Evolutionary conservation across 2,329 filamentous ascomycete genomes (phyloP).

Genomic region (Talaromyces funiculosus): DNA sequence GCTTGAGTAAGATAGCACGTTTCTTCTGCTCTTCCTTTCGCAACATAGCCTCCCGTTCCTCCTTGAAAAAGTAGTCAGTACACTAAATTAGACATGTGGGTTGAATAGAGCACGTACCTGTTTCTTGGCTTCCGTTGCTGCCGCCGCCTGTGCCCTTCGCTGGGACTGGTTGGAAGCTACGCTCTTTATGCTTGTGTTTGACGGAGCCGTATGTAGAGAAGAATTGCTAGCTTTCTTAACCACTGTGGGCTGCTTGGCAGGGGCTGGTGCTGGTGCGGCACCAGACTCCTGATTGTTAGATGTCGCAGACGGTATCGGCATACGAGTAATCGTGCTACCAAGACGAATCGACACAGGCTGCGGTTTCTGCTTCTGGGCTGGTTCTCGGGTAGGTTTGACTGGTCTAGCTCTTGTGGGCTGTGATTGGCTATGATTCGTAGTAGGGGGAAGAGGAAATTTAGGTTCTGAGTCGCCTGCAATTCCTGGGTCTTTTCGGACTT

Average conservation of each 20-base stretch:
- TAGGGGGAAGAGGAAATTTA: conserved; percentile 23
- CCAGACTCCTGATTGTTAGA: conserved; percentile 53
- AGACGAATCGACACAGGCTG: conserved; percentile 46
- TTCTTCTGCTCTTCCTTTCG: conserved; percentile 79
- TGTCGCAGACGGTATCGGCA: conserved; percentile 44
- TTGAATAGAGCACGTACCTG: conserved; percentile 38
- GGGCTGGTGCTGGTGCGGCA: conserved; percentile 31
- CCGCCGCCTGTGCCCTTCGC: conserved; percentile 60
- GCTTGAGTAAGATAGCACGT: conserved; percentile 49
- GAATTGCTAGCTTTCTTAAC: conserved; percentile 63
- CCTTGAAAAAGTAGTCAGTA: conserved; percentile 35
- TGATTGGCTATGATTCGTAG: conserved; percentile 17
- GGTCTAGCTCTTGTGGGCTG: conserved; percentile 35
- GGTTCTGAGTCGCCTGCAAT: conserved; percentile 22
- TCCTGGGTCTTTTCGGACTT: conserved; percentile 29
- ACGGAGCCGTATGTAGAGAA: conserved; percentile 53
- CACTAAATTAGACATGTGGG: background rate
- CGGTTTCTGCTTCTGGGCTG: conserved; percentile 40
- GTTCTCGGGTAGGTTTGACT: conserved; percentile 40
- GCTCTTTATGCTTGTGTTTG: conserved; percentile 57
- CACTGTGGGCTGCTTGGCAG: conserved; percentile 41
- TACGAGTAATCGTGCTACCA: conserved; percentile 43
- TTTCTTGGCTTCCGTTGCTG: conserved; percentile 69
- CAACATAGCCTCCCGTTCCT: conserved; percentile 67
- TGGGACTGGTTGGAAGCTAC: conserved; percentile 57